A percentile compares a stretch with the other conserved stretches of the same genome.
phyloP scores from a whole-genome alignment of 805 yeast genomes.

The Wickerhamiella parazyma region DNA sequence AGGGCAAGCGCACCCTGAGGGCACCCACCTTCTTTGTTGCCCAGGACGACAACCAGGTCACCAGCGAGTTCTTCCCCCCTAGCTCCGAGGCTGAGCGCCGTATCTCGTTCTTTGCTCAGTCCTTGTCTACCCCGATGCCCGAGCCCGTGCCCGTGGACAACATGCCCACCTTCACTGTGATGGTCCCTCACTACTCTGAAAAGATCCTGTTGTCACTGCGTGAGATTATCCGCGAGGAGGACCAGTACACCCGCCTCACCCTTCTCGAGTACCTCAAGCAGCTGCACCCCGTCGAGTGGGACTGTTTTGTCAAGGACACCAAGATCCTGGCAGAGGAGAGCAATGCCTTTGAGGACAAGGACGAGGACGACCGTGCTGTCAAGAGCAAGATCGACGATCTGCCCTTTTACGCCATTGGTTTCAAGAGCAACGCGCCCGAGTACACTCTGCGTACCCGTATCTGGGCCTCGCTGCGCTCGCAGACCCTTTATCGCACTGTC shows the following conservation, averaged over 20 bases:
- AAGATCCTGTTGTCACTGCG: conserved; percentile 85
- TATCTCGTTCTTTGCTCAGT: conserved; percentile 97
- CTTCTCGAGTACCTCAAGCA: conserved; percentile 87
- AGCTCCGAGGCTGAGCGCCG: conserved; percentile 99
- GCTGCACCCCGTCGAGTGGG: conserved; percentile 95
- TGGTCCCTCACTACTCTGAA: conserved; percentile 93
- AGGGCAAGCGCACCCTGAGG: conserved; percentile 95
- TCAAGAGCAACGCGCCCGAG: conserved; percentile 95
- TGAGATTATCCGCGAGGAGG: conserved; percentile 95
- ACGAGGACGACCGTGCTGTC: conserved; percentile 51
- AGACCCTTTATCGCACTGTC: conserved; percentile 90
- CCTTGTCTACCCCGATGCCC: conserved; percentile 95
- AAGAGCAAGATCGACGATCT: conserved; percentile 79
- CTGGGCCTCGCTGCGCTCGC: conserved; percentile 97
- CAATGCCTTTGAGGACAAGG: conserved; percentile 49
- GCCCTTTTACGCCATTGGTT: conserved; percentile 93
- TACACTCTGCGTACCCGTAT: conserved; percentile 91
- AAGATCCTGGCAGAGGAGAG: conserved; percentile 90
- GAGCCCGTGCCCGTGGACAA: conserved; percentile 98
- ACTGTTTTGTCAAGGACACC: conserved; percentile 91
- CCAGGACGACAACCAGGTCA: conserved; percentile 89
- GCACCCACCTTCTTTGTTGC: conserved; percentile 98
- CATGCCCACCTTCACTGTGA: conserved; percentile 97
- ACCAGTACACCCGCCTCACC: conserved; percentile 89
- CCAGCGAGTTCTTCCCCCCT: conserved; percentile 92